Conservation (phyloP, 805 yeast genomes). For the Naumovozyma castellii region DNA sequence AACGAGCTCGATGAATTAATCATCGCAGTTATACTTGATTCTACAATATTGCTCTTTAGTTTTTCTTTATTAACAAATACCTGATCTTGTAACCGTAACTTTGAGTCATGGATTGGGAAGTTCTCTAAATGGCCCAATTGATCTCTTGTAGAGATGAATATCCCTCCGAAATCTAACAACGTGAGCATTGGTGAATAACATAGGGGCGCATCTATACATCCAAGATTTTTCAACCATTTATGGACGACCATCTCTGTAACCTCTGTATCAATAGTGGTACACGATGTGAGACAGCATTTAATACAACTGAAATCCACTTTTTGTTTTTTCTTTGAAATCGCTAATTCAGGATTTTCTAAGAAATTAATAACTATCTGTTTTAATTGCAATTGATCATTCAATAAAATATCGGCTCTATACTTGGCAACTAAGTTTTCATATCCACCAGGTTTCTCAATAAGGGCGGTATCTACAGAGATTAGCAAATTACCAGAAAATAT, state of each 20-base stretch:
- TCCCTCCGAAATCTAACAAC: slow-evolving; percentile 89
- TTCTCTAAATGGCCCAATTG: slow-evolving; percentile 45
- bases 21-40: slow-evolving; percentile 27
- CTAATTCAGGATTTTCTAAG: slow-evolving; percentile 77
- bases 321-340: slow-evolving; percentile 68
- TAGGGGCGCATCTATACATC: slow-evolving; percentile 64
- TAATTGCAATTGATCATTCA: slow-evolving; percentile 80
- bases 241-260: slow-evolving; percentile 81
- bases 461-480: slow-evolving; percentile 66
- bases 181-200: slow-evolving; percentile 86
- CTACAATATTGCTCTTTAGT: slow-evolving; percentile 27
- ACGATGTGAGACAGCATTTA: slow-evolving; percentile 83
- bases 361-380: slow-evolving; percentile 89
- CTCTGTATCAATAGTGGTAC: slow-evolving; percentile 86
- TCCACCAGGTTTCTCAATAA: slow-evolving; percentile 73
- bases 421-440: slow-evolving; percentile 73
- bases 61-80: slow-evolving; percentile 28
- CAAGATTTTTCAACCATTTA: slow-evolving; percentile 84
- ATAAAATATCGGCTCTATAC: slow-evolving; percentile 58
- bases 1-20: slow-evolving; percentile 27
- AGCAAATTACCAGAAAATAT: slow-evolving; percentile 77
- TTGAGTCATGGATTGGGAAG: slow-evolving; percentile 25
- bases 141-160: slow-evolving; percentile 84
- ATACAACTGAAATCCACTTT: slow-evolving; percentile 71
- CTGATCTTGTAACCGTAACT: slow-evolving; percentile 27